phyloP scores from a whole-genome alignment of 169 alveolate species.

The Eimeria acervulina region DNA sequence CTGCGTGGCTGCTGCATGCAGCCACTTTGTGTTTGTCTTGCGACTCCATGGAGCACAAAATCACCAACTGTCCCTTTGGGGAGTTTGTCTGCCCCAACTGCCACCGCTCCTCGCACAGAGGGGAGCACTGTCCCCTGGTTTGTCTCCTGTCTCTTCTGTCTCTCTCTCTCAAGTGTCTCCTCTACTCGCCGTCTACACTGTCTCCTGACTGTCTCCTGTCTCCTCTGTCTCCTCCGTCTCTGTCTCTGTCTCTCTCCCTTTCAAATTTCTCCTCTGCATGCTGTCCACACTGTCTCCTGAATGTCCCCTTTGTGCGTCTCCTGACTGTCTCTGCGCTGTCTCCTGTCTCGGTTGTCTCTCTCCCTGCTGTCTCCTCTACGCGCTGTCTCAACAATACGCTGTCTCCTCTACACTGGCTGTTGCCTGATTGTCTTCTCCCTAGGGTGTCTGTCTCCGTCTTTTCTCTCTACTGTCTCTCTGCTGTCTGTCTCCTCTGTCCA shows the following conservation, averaged over 20 bases:
- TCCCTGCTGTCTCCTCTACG: background rate
- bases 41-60: slow-evolving; percentile 88
- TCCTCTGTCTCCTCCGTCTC: no score
- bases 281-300: background rate
- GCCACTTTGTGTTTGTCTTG: slow-evolving; percentile 87
- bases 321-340: background rate
- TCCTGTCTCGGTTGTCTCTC: no score
- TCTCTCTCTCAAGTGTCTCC: background rate
- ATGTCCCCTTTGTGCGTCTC: no score
- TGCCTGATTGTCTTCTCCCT: background rate
- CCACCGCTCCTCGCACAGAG: slow-evolving; percentile 88
- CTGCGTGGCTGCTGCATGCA: slow-evolving; percentile 26
- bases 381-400: background rate
- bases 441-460: background rate
- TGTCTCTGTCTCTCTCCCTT: background rate
- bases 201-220: no score
- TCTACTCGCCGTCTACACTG: background rate
- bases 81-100: slow-evolving; percentile 90
- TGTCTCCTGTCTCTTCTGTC: background rate
- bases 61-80: slow-evolving; percentile 88
- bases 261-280: background rate
- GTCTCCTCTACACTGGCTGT: background rate
- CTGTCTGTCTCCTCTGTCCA: background rate
- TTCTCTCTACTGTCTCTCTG: background rate
- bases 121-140: slow-evolving; percentile 84